A percentile compares a stretch with the other conserved stretches of the same genome.
Evolutionary conservation across 2,329 filamentous ascomycete genomes (phyloP).

Genomic region (Ophiocordyceps camponoti-leonardi): DNA sequence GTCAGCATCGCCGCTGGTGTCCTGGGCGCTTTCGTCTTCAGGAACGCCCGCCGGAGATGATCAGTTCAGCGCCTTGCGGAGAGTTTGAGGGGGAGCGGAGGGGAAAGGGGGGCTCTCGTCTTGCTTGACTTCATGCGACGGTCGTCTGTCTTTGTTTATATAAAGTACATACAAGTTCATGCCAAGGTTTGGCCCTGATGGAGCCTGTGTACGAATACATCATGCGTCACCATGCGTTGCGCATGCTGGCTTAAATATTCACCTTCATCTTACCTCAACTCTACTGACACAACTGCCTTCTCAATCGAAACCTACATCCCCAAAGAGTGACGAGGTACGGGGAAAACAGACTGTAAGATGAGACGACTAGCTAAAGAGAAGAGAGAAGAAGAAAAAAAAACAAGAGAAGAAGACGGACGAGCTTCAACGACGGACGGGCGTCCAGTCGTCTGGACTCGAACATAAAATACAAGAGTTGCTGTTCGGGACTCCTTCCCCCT

Average conservation of each 20-base stretch:
- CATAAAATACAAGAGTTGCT: slow-evolving; percentile 23
- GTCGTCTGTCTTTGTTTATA: neutral
- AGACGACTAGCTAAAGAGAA: slow-evolving; percentile 17
- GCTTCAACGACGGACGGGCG: slow-evolving; percentile 12
- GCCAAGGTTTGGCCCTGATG: neutral
- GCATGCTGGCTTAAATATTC: neutral
- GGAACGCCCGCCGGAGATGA: slow-evolving; percentile 48
- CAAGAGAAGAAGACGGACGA: slow-evolving; percentile 11
- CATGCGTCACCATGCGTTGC: neutral
- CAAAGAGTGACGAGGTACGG: neutral
- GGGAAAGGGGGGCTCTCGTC: neutral
- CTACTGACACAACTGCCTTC: neutral
- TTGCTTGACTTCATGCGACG: neutral
- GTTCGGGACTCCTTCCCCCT: slow-evolving; percentile 8
- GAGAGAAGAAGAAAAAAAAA: too few species aligned
- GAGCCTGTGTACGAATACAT: neutral
- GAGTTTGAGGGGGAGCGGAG: too few species aligned
- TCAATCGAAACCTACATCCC: neutral
- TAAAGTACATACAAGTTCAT: neutral
- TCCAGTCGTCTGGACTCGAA: slow-evolving; percentile 14
- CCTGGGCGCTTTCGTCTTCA: slow-evolving; percentile 72
- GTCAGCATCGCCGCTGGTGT: slow-evolving; percentile 87
- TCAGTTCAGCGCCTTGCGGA: neutral
- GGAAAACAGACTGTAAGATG: slow-evolving; percentile 12
- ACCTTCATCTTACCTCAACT: neutral